Evolutionary conservation across 352 stramenopile species (phyloP).

Genomic region (Pythium pyrilobum): DNA sequence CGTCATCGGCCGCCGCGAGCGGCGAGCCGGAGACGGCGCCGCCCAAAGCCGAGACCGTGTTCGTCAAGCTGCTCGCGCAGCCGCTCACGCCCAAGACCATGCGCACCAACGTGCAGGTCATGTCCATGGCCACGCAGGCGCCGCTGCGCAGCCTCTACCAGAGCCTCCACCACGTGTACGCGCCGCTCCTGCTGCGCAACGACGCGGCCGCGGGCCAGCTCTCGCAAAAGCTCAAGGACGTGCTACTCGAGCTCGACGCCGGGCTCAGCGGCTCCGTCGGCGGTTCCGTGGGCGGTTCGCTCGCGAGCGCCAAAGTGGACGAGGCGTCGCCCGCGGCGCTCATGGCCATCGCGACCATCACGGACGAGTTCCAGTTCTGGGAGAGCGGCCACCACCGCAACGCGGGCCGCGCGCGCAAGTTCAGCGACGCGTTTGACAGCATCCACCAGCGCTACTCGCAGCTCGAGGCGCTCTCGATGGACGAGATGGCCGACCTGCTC

Average conservation of each 20-base stretch:
- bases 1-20: constrained; percentile 9
- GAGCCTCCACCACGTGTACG: constrained; percentile 77
- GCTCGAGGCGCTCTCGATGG: constrained; percentile 51
- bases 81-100: constrained; percentile 68
- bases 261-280: constrained; percentile 48
- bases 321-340: constrained; percentile 36
- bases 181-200: constrained; percentile 60
- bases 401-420: constrained; percentile 65
- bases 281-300: not conserved
- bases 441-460: constrained; percentile 73
- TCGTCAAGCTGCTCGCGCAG: constrained; percentile 51
- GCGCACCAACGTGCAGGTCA: constrained; percentile 64
- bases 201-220: constrained; percentile 38
- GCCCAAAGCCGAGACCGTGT: constrained; percentile 32
- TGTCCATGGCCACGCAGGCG: constrained; percentile 48
- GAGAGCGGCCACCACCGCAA: constrained; percentile 50
- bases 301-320: constrained; percentile 3
- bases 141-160: constrained; percentile 80
- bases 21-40: not conserved
- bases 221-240: constrained; percentile 77
- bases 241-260: constrained; percentile 67
- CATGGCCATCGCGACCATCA: constrained; percentile 76
- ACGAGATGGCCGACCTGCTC: constrained; percentile 84
- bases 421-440: constrained; percentile 73
- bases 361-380: constrained; percentile 89